Base-by-base conservation (phyloP, 1,284 basidiomycete genomes). In the Rhodotorula mucilaginosa region DNA sequence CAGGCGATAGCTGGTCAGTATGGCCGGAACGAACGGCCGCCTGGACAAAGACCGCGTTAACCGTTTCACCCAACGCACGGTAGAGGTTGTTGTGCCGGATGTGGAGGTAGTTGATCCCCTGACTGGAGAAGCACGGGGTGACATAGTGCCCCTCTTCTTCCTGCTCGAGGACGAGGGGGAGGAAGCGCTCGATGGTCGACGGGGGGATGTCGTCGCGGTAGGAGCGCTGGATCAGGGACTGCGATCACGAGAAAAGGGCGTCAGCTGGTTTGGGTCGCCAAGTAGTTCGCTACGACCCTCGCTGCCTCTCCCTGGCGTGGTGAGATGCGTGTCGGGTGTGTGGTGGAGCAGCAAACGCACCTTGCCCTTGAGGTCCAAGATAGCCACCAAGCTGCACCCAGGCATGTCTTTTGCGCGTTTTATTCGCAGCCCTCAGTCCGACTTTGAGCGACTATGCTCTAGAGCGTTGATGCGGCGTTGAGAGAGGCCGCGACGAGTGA, bases 1-100 rank as follows among this genome's bases (percentile, higher is more conserved):
- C n/a, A n/a, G n/a, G n/a, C n/a, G n/a, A n/a, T n/a, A n/a, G n/a
- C n/a, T n/a, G n/a, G n/a, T 26, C 19, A 7, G 15, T 31, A 29
- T 47, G 31, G 21, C 47, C 54, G 51, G 48, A 34, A 16, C 23
- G 29, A 6, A 15, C 44, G 31, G 5, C 31, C 8, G 2, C 2
- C 2, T 1, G 57, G 19, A n/a, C 54, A 26, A 44, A 29, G 31
- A 5, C 31, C 8, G 54, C 29, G 18, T 19, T 5, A n/a, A 8
- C 34, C 13, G 52, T 16, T 12, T 7, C 29, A 18, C 26, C 59
- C 21, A 52, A 86, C 93, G 80, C 80, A 97, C 94, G 85, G 81
- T 99, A 99, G 15, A 99, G 85, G 82, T 99, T 99, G 73, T 94
- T 97, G 83, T 98, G 96, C 52, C 96, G 87, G 79, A 99, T 97